Evolutionary conservation across 2,329 filamentous ascomycete species (phyloP).

Genomic region (Ophiostoma novo-ulmi): DNA sequence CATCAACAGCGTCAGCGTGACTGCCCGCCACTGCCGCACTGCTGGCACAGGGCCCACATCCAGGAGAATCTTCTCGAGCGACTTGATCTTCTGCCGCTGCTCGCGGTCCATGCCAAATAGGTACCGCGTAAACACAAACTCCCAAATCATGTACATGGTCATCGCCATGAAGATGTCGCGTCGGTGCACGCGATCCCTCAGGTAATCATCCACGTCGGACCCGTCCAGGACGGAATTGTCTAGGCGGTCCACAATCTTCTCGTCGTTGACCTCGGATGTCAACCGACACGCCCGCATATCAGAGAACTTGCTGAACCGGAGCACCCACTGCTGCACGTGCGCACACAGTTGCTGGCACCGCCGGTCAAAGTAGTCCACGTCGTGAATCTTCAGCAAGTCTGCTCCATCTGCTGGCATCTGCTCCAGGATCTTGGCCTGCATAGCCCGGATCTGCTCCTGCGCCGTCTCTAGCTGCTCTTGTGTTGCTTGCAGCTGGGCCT

Average conservation of each 20-base stretch:
- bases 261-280: slow-evolving; percentile 78
- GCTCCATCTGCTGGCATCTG: slow-evolving; percentile 52
- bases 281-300: slow-evolving; percentile 83
- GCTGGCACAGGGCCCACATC: slow-evolving; percentile 83
- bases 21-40: slow-evolving; percentile 96
- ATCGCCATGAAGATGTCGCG: slow-evolving; percentile 98
- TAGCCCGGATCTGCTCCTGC: slow-evolving; percentile 54
- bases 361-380: slow-evolving; percentile 93
- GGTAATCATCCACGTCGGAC: slow-evolving; percentile 82
- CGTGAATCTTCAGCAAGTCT: slow-evolving; percentile 66
- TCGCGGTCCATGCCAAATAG: slow-evolving; percentile 98
- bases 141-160: slow-evolving; percentile 99
- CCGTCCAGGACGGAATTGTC: slow-evolving; percentile 94
- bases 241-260: slow-evolving; percentile 88
- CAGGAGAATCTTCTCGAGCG: slow-evolving; percentile 81
- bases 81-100: slow-evolving; percentile 95
- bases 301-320: slow-evolving; percentile 96
- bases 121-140: slow-evolving; percentile 96
- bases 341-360: slow-evolving; percentile 93
- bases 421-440: slow-evolving; percentile 55
- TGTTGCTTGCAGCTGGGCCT: slow-evolving; percentile 69
- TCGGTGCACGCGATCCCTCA: slow-evolving; percentile 79
- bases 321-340: slow-evolving; percentile 94
- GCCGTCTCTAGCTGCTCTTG: slow-evolving; percentile 52
- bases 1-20: slow-evolving; percentile 83